Percentiles rank a stretch among this genome's conserved stretches.
Conservation (phyloP, 192 early-diverging fungal species). For the Fimicolochytrium jonesii region DNA sequence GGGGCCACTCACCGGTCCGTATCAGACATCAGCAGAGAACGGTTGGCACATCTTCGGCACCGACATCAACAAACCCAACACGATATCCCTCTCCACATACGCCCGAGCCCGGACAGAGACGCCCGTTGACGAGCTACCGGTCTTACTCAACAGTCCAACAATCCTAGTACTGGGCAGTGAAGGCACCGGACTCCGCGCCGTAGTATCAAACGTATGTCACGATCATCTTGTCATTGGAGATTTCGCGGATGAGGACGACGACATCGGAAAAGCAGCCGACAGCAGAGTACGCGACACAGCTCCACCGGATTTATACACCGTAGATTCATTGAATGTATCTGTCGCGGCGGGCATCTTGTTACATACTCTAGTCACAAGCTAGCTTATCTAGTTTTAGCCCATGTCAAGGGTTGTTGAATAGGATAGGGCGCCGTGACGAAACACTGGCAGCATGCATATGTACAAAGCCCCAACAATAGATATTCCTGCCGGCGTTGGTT, state of each 20-base stretch:
- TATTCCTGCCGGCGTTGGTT: too few species aligned
- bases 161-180: conserved; percentile 67
- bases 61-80: conserved; percentile 10
- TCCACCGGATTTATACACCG: too few species aligned
- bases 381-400: neutral
- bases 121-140: neutral
- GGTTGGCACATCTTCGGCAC: conserved; percentile 29
- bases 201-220: conserved; percentile 53
- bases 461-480: too few species aligned
- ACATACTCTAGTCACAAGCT: conserved; percentile 13
- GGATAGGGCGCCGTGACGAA: too few species aligned
- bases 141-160: conserved; percentile 30
- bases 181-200: conserved; percentile 55
- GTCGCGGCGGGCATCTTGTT: conserved; percentile 41
- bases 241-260: neutral
- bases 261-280: too few species aligned
- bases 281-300: too few species aligned
- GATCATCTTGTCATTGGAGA: conserved; percentile 52
- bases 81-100: conserved; percentile 15
- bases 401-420: too few species aligned
- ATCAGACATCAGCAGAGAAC: conserved; percentile 1
- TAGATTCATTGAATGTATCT: conserved; percentile 36
- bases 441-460: too few species aligned
- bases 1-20: too few species aligned
- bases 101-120: neutral